Base-by-base conservation (phyloP, 2,329 filamentous ascomycete genomes). In the Blastomyces parvus region DNA sequence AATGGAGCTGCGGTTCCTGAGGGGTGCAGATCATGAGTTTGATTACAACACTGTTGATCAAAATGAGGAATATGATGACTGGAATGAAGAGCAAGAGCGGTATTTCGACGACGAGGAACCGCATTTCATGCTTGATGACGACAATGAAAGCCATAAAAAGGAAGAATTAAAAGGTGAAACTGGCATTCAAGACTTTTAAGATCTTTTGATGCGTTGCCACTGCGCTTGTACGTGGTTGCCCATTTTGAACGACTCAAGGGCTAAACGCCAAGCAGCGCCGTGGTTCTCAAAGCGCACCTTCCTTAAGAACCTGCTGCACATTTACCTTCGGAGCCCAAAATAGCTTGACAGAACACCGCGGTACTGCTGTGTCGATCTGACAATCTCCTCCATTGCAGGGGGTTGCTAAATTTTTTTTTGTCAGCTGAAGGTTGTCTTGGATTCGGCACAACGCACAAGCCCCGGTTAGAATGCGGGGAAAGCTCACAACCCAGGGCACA, bases 31-130 rank as follows among this genome's bases (percentile, higher is more conserved):
- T 70, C 80, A 82, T 0, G 90, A 95, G 58, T 93, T 95, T 69
- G 87, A 93, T 65, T 96, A 96, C 71, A 74, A 70, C 0, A 69
- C 67, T 2, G 87, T 96, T 5, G 91, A 96, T 71, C 78, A 79
- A 44, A 86, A 88, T 70, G 86, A 91, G 38, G 86, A 86, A 25
- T 87, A 86, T 63, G 90, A 96, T 72, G 84, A 87, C 74, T 72
- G 76, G 80, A 74, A 81, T 71, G 79, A 84, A 78, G 81, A 83
- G 67, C 82, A 93, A 74, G 90, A 96, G 46, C 82, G 81, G 25
- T 96, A 89, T 79, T 92, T 95, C 71, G 89, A 91, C 27, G 85
- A 86, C 6, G 88, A 96, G 78, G 87, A 89, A 68, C 87, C 88
- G 0, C 81, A 81, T 58, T 90, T 87, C 83, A 79, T 83, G 38